Evolutionary conservation across 345 rosid genomes (phyloP).

Genomic region (Aurinia saxatilis): DNA sequence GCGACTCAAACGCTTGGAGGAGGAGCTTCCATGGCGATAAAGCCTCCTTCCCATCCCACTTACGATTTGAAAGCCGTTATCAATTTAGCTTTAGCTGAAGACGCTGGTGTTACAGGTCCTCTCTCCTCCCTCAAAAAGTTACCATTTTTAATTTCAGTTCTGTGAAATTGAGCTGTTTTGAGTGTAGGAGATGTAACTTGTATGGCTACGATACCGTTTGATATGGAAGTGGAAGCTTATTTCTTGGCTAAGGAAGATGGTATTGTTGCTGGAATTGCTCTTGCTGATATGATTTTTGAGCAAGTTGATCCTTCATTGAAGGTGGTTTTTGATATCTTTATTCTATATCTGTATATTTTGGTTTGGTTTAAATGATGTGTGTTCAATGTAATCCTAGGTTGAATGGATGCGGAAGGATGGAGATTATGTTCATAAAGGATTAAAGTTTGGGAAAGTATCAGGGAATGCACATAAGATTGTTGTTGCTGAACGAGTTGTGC

Average conservation of each 20-base stretch:
- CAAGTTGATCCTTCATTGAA: slow-evolving; percentile 81
- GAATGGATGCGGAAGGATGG: slow-evolving; percentile 87
- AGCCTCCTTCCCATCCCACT: slow-evolving; percentile 89
- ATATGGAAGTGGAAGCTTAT: slow-evolving; percentile 84
- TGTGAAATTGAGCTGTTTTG: slow-evolving; percentile 1
- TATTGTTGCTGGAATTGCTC: slow-evolving; percentile 70
- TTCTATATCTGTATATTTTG: background rate
- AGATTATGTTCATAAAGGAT: slow-evolving; percentile 69
- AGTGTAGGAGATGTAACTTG: slow-evolving; percentile 87
- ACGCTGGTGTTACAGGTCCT: slow-evolving; percentile 85
- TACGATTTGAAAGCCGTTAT: slow-evolving; percentile 72
- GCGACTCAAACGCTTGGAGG: slow-evolving; percentile 22
- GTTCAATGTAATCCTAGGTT: slow-evolving; percentile 52
- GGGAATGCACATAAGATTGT: slow-evolving; percentile 82
- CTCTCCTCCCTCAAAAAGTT: background rate
- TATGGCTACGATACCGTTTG: slow-evolving; percentile 79
- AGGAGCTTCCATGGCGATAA: slow-evolving; percentile 38
- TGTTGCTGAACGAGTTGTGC: slow-evolving; percentile 84
- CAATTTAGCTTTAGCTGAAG: slow-evolving; percentile 78
- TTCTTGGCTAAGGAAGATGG: slow-evolving; percentile 95
- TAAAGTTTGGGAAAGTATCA: slow-evolving; percentile 88
- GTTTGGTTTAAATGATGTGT: background rate
- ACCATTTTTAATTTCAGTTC: background rate
- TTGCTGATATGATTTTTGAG: slow-evolving; percentile 77
- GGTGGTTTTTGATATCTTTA: slow-evolving; percentile 23